A percentile compares a stretch with the other conserved stretches of the same genome.
Evolutionary conservation across 441 rosid species (phyloP).

Genomic region (Heliophila coronopifolia): DNA sequence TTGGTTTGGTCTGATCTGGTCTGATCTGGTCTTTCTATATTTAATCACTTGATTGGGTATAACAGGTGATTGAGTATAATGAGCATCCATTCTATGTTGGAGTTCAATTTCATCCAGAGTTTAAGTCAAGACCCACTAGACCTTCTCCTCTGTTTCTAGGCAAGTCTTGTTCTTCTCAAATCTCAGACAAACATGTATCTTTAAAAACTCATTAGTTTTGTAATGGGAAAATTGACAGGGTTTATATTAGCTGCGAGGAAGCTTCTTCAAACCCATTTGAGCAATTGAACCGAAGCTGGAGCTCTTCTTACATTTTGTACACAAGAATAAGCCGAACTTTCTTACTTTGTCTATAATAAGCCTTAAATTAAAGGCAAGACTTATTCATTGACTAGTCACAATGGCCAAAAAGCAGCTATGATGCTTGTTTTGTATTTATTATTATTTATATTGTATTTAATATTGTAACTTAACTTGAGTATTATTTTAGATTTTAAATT

Average conservation of each 20-base stretch:
- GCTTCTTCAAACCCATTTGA: no score
- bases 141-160: constrained; percentile 85
- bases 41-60: constrained; percentile 24
- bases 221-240: no score
- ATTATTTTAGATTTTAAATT: no score
- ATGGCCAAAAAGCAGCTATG: neutral
- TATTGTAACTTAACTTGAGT: no score
- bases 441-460: no score
- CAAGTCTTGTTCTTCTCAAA: no score
- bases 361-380: constrained; percentile 12
- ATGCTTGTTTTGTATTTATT: neutral
- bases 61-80: constrained; percentile 72
- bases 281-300: no score
- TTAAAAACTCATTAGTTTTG: no score
- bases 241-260: no score
- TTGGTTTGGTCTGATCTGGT: no score
- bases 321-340: constrained; percentile 6
- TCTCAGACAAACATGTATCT: no score
- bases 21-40: no score
- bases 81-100: constrained; percentile 84
- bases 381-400: constrained; percentile 1
- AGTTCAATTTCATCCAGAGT: constrained; percentile 93
- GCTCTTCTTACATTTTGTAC: constrained; percentile 2
- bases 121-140: constrained; percentile 87
- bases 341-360: constrained; percentile 2